Percentiles rank a stretch among this genome's conserved stretches.
phyloP scores from a whole-genome alignment of 2,329 filamentous ascomycete species.

The Alternaria longipes region DNA sequence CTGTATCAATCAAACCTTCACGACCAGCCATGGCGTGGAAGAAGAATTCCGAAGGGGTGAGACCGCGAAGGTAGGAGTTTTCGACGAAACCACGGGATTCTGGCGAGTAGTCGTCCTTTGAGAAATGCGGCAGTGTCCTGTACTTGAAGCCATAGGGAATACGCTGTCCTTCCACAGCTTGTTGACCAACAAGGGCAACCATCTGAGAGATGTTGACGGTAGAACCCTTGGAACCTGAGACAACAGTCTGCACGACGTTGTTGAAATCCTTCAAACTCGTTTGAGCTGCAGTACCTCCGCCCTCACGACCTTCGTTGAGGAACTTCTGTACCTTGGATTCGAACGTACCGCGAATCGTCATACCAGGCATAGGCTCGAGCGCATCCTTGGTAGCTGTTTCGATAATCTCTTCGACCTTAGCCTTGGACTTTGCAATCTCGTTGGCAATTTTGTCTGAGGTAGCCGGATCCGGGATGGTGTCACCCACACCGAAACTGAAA shows the following conservation, averaged over 20 bases:
- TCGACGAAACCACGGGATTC: conserved; percentile 98
- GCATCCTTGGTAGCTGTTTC: conserved; percentile 81
- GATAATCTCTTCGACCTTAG: conserved; percentile 79
- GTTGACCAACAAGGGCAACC: conserved; percentile 96
- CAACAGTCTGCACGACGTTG: conserved; percentile 96
- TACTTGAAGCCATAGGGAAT: conserved; percentile 99
- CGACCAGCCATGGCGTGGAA: conserved; percentile 99
- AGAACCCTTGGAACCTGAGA: conserved; percentile 96
- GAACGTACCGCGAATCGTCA: conserved; percentile 98
- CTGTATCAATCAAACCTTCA: conserved; percentile 99
- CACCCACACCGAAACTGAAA: conserved; percentile 97
- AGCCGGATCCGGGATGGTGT: conserved; percentile 88
- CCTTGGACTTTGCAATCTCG: conserved; percentile 83
- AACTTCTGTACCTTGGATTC: conserved; percentile 96
- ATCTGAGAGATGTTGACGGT: conserved; percentile 99
- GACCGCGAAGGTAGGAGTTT: conserved; percentile 95
- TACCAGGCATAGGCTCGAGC: conserved; percentile 92
- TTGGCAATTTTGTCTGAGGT: conserved; percentile 87
- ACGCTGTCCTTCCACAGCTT: conserved; percentile 97
- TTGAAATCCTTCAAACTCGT: conserved; percentile 94
- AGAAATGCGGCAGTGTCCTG: conserved; percentile 94
- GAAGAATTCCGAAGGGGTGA: conserved; percentile 97
- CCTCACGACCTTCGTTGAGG: conserved; percentile 94
- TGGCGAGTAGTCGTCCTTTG: conserved; percentile 98
- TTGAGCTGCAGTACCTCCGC: conserved; percentile 91